Evolutionary conservation across 331 rosid genomes (phyloP), one percentile per base, ranked within the genome.

Genomic region (Stylosanthes scabra): DNA sequence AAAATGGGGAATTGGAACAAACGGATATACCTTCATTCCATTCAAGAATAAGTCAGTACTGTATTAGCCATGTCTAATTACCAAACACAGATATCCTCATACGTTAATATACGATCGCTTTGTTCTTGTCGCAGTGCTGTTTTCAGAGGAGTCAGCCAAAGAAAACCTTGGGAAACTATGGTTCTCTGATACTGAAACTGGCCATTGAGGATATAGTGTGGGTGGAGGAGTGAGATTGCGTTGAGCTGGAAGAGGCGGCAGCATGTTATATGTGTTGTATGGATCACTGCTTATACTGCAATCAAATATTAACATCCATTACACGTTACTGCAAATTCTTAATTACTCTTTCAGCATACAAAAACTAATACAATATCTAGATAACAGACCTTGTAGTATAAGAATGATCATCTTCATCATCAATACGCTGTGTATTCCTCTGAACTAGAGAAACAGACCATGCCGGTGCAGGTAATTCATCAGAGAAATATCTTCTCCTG

Each of bases 201-300:
- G 97, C 75, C 88, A 96, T 82, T 95, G 99, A 64, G 99, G 97
- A 83, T 95, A 95, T 25, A 90, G 93, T 0, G 97, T 91, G 52
- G 97, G 93, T n/a, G 97, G 97, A 11, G 97, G 96, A 0, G 92
- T 87, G 72, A 90, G 87, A 83, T 88, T 95, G 75, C 88, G 88
- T 50, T 92, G 97, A 9, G 96, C 97, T 34, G 97, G 96, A 76
- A 90, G 93, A 7, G 97, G 92, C 3, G 97, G 97, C 76, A 82
- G 90, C 84, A 59, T 62, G 84, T 88, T 87, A 71, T 87, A 88
- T 77, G 83, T 88, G 92, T 78, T 88, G 92, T 78, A 95, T 7
- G 91, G 82, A 47, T 90, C 93, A 9, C 84, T 74, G 57, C 77
- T 82, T 44, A 46, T 74, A 77, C 97, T 95, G 89, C 83, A 75